Base-by-base conservation (phyloP, 306 rosid species). In the Senna siamea region DNA sequence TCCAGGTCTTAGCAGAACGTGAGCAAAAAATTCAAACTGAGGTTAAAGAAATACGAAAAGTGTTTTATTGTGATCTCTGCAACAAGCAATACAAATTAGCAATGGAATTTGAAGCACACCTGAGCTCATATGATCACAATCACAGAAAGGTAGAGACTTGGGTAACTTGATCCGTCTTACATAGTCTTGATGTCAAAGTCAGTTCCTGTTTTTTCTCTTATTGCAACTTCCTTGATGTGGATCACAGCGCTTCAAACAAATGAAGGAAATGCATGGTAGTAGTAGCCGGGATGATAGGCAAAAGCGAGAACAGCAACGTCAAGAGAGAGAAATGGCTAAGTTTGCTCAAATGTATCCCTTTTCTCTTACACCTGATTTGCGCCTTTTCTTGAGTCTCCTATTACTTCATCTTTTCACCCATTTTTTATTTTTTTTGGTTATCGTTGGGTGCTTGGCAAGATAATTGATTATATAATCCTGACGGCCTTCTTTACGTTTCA, bases 1-100 rank as follows among this genome's bases (percentile, higher is more conserved):
- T 89, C 90, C 97, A 93, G 98, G 97, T 91, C 60, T 76, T 93
- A 88, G 98, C 98, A 73, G 98, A 89, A 81, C 98, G 97, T 54
- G 98, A 89, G 89, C 93, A 91, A 83, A 93, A 88, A 84, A 93
- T 93, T 84, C 97, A 93, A 84, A 89, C 87, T 6, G 98, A 93
- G 79, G 98, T 91, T 83, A 89, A 91, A 81, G 97, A 93, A 82
- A 91, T 91, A 66, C 98, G 81, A 50, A 93, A 93, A 87, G 97
- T 91, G 89, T 91, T 93, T 78, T 91, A 77, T 78, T 93, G 98
- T 85, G 98, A 93, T 34, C 97, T 93, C 74, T 93, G 97, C 98
- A 89, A 88, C 92, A 93, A 91, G 80, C 98, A 91, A 80, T 93
- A 93, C 90, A 93, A 93, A 69, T 79, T 93, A 83, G 98, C 98